phyloP scores from a whole-genome alignment of 106 monocot species.

The Posidonia australis region DNA sequence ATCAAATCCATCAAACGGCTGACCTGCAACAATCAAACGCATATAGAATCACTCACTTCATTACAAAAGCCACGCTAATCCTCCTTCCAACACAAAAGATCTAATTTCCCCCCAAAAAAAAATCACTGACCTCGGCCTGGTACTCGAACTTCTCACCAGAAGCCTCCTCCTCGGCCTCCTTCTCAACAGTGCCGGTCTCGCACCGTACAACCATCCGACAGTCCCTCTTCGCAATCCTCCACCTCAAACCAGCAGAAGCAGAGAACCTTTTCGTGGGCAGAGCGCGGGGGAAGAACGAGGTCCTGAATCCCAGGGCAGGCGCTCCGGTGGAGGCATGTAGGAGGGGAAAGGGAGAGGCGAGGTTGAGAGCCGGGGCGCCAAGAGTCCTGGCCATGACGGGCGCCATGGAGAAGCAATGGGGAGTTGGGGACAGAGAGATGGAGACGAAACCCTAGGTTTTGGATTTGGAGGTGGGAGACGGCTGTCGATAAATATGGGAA shows the following conservation, averaged over 20 bases:
- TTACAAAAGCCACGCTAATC: not conserved
- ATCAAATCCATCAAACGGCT: conserved; percentile 88
- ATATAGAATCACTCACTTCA: not conserved
- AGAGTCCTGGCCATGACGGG: conserved; percentile 18
- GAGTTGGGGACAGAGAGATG: not conserved
- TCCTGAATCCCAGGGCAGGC: conserved; percentile 7
- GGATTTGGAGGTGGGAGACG: not conserved
- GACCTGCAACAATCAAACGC: conserved; percentile 39
- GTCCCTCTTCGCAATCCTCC: conserved; percentile 36
- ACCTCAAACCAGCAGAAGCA: conserved; percentile 30
- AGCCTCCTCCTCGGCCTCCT: conserved; percentile 37
- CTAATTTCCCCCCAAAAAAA: not conserved
- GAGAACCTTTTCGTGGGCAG: conserved; percentile 5
- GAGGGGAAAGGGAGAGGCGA: conserved; percentile 10
- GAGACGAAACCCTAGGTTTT: conserved; percentile 21
- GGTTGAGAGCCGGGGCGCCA: conserved; percentile 10
- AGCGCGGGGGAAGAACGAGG: conserved; percentile 20
- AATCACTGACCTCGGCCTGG: conserved; percentile 70
- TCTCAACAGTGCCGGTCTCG: conserved; percentile 73
- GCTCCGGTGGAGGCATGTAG: conserved; percentile 1
- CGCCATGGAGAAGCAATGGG: conserved; percentile 12
- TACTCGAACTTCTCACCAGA: conserved; percentile 89
- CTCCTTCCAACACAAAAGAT: not conserved
- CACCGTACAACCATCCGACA: conserved; percentile 41
- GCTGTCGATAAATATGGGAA: not conserved